A percentile compares a stretch with the other conserved stretches of the same genome.
Evolutionary conservation across 768 basidiomycete genomes (phyloP).

Genomic region (Cystofilobasidium macerans): DNA sequence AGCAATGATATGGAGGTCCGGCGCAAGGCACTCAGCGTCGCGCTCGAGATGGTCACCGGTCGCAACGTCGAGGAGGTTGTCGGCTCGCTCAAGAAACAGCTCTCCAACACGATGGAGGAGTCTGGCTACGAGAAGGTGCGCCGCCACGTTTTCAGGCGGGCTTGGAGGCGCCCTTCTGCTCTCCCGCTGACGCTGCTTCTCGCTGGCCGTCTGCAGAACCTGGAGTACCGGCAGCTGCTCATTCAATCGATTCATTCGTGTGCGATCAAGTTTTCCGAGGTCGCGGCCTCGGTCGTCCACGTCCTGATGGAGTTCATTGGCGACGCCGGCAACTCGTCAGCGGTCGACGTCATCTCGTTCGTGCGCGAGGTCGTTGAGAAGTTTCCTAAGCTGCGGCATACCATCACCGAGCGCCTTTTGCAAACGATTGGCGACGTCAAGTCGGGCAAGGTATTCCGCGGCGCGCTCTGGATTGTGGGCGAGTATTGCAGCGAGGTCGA

Average conservation of each 20-base stretch:
- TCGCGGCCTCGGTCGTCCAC: conserved; percentile 89
- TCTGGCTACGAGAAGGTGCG: conserved; percentile 80
- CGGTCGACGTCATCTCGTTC: conserved; percentile 85
- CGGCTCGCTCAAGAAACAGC: conserved; percentile 89
- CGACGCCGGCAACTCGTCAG: conserved; percentile 87
- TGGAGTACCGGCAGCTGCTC: conserved; percentile 88
- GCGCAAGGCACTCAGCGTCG: conserved; percentile 77
- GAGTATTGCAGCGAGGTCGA: conserved; percentile 64
- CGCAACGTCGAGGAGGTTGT: conserved; percentile 96
- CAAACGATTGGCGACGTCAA: conserved; percentile 74
- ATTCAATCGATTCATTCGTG: conserved; percentile 96
- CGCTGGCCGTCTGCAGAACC: conserved; percentile 46
- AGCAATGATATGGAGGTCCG: conserved; percentile 95
- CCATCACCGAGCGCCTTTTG: conserved; percentile 76
- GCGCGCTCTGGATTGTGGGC: conserved; percentile 95
- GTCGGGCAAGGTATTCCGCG: conserved; percentile 92
- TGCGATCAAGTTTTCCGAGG: conserved; percentile 91
- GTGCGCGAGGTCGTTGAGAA: conserved; percentile 92
- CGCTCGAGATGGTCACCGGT: conserved; percentile 82
- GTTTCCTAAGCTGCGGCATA: conserved; percentile 71
- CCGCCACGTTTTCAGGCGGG: background rate
- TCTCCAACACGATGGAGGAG: conserved; percentile 76
- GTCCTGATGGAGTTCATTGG: conserved; percentile 78
- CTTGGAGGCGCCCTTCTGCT: background rate
- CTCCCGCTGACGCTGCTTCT: background rate